phyloP scores from a whole-genome alignment of 768 basidiomycete species.

The Phanerodontia chrysosporium region DNA sequence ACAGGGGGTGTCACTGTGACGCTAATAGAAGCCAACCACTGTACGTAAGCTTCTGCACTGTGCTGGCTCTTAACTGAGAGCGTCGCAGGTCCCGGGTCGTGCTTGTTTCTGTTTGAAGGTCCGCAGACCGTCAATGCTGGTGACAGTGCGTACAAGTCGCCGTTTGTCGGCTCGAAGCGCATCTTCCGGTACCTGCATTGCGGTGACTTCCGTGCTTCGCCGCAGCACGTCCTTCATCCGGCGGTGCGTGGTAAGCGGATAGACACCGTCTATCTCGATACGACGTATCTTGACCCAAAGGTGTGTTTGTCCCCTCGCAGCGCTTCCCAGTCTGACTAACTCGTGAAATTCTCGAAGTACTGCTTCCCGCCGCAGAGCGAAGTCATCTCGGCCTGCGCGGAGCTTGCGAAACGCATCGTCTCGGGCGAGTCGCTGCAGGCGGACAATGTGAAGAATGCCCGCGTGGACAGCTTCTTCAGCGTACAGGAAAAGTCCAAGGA shows the following conservation, averaged over 20 bases:
- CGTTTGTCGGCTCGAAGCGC: conserved; percentile 62
- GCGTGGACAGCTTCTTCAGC: conserved; percentile 53
- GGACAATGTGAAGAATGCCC: conserved; percentile 18
- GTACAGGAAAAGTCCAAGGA: conserved; percentile 18
- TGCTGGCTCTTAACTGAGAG: background rate
- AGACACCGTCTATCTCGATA: conserved; percentile 91
- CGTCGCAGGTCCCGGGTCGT: conserved; percentile 72
- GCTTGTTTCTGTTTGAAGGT: conserved; percentile 91
- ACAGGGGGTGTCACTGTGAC: conserved; percentile 87
- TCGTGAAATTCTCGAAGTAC: conserved; percentile 45
- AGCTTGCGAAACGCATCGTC: conserved; percentile 62
- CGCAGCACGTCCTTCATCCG: conserved; percentile 82
- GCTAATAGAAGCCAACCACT: conserved; percentile 97
- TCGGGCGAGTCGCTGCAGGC: conserved; percentile 31
- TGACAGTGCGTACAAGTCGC: conserved; percentile 71
- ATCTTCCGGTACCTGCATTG: conserved; percentile 92
- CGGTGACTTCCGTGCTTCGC: conserved; percentile 90
- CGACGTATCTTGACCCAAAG: conserved; percentile 91
- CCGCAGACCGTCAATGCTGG: conserved; percentile 86
- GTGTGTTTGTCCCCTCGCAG: conserved; percentile 23
- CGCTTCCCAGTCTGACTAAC: background rate
- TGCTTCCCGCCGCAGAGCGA: conserved; percentile 94
- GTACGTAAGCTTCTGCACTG: conserved; percentile 31
- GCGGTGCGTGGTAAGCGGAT: conserved; percentile 75
- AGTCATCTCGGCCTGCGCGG: conserved; percentile 90